Evolutionary conservation across 2,329 filamentous ascomycete genomes (phyloP).

Genomic region (Whalleya microplaca): DNA sequence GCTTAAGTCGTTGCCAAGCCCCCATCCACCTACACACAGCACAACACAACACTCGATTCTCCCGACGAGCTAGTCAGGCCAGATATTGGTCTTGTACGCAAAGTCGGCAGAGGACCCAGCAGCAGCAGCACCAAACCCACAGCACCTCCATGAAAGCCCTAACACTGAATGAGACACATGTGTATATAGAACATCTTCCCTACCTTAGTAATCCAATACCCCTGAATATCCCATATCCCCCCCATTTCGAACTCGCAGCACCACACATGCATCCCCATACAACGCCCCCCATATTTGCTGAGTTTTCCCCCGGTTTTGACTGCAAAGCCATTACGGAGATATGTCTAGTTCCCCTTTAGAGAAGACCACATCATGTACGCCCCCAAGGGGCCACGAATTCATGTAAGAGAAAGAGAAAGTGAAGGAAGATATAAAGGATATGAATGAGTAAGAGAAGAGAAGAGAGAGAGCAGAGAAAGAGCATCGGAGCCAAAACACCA

Average conservation of each 20-base stretch:
- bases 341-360: constrained; percentile 38
- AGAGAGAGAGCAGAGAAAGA: constrained; percentile 23
- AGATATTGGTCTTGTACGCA: constrained; percentile 29
- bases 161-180: constrained; percentile 29
- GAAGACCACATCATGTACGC: constrained; percentile 42
- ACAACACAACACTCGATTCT: constrained; percentile 34
- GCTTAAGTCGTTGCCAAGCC: constrained; percentile 16
- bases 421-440: constrained; percentile 28
- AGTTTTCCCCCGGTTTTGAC: constrained; percentile 40
- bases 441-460: no score
- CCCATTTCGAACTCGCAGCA: constrained; percentile 25
- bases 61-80: constrained; percentile 32
- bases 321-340: constrained; percentile 37
- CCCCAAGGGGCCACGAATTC: constrained; percentile 41
- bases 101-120: constrained; percentile 37
- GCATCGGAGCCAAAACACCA: constrained; percentile 7
- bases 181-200: constrained; percentile 39
- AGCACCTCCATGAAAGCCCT: constrained; percentile 16
- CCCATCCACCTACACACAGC: constrained; percentile 16
- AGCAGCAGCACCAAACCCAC: constrained; percentile 16
- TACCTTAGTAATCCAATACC: constrained; percentile 39
- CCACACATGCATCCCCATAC: constrained; percentile 27
- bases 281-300: constrained; percentile 32
- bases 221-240: constrained; percentile 29
- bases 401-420: constrained; percentile 41